These are phyloP conservation scores for Pleurotus tuoliensis DNA, from an alignment of 768 basidiomycete species.

Conservation along the genomic window DNA sequence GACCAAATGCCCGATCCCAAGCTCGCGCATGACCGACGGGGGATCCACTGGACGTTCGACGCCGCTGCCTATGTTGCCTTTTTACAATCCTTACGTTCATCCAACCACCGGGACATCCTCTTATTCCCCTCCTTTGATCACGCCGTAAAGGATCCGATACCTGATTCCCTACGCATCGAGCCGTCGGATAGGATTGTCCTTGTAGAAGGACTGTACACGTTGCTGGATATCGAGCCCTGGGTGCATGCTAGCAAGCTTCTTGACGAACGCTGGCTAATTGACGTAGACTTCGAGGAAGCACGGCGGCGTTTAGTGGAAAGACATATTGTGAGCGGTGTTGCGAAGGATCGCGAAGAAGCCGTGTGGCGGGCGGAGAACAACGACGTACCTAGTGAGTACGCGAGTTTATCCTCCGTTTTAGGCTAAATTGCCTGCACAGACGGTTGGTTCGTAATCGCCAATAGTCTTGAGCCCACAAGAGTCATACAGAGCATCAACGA, in stretches of 20 bases:
- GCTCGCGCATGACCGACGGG: conserved; percentile 63
- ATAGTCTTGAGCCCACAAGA: conserved; percentile 43
- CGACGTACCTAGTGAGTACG: conserved; percentile 63
- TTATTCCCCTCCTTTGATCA: conserved; percentile 83
- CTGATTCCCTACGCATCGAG: conserved; percentile 51
- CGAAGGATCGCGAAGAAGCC: conserved; percentile 60
- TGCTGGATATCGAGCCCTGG: conserved; percentile 77
- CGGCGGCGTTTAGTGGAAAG: conserved; percentile 59
- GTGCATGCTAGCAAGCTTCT: conserved; percentile 53
- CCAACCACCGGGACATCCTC: conserved; percentile 30
- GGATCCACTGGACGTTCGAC: conserved; percentile 92
- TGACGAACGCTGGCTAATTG: conserved; percentile 78
- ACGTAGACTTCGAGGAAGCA: conserved; percentile 53
- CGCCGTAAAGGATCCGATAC: conserved; percentile 78
- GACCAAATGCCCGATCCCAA: conserved; percentile 72
- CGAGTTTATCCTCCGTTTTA: neutral
- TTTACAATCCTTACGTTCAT: conserved; percentile 46
- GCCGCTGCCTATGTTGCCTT: conserved; percentile 67
- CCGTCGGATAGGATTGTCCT: conserved; percentile 71
- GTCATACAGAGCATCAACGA: conserved; percentile 34
- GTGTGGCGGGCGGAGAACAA: conserved; percentile 71
- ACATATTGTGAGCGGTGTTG: conserved; percentile 77
- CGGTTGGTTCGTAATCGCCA: conserved; percentile 39
- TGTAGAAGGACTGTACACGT: conserved; percentile 87
- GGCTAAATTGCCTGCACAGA: conserved; percentile 25